Conservation (phyloP, 495 filamentous ascomycete genomes). For the Hyaloscypha variabilis region DNA sequence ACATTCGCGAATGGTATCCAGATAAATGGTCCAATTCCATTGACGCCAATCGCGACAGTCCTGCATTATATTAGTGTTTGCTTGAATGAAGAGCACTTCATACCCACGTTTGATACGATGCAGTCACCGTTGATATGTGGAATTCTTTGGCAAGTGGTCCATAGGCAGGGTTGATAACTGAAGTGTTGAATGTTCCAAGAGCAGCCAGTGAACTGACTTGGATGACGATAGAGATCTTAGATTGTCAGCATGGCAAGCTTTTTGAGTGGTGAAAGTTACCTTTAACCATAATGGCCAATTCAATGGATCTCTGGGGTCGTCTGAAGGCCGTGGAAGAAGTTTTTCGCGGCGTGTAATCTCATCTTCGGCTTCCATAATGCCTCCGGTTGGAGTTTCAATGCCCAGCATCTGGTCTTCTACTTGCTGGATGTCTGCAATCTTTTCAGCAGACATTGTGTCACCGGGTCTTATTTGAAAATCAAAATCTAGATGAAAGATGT, state of each 20-base stretch:
- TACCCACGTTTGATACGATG: slow-evolving; percentile 10
- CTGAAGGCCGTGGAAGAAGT: slow-evolving; percentile 1
- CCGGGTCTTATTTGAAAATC: too few relatives aligned
- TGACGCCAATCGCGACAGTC: not conserved
- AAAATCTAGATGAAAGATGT: too few relatives aligned
- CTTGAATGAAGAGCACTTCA: too few relatives aligned
- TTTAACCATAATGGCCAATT: slow-evolving; percentile 3
- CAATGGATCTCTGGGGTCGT: not conserved
- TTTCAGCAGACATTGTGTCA: too few relatives aligned
- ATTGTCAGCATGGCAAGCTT: not conserved
- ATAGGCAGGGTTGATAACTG: not conserved
- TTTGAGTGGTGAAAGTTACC: not conserved
- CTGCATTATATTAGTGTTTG: too few relatives aligned
- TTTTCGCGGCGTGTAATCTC: too few relatives aligned
- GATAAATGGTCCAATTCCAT: not conserved
- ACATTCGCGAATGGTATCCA: slow-evolving; percentile 5
- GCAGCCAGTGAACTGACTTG: not conserved
- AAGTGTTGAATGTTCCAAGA: not conserved
- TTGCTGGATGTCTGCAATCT: too few relatives aligned
- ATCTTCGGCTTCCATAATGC: too few relatives aligned
- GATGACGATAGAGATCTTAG: not conserved
- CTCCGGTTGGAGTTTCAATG: too few relatives aligned
- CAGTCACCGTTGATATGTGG: not conserved
- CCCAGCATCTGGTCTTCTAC: too few relatives aligned
- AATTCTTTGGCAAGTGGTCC: slow-evolving; percentile 1